Conservation (phyloP, 352 stramenopile genomes). For the Phytophthora europaea region DNA sequence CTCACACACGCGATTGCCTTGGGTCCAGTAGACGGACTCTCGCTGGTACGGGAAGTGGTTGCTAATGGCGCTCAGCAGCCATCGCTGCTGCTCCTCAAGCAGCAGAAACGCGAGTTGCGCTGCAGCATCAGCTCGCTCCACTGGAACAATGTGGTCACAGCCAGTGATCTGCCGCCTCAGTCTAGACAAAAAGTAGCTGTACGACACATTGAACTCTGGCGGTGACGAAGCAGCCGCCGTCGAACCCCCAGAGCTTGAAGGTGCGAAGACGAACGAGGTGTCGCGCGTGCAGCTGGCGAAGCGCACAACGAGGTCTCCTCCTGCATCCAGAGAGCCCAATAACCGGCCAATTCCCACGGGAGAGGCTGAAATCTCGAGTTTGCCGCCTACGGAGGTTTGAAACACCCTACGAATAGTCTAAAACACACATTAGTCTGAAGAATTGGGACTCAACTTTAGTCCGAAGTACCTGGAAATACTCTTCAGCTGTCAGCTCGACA, state of each 20-base stretch:
- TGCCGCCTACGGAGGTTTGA: background rate
- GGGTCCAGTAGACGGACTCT: conserved; percentile 40
- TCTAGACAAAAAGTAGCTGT: conserved; percentile 21
- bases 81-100: conserved; percentile 28
- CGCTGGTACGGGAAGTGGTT: conserved; percentile 26
- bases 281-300: conserved; percentile 22
- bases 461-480: conserved; percentile 15
- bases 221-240: background rate
- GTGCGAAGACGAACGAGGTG: conserved; percentile 18
- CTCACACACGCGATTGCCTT: conserved; percentile 42
- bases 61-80: conserved; percentile 28
- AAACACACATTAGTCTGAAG: background rate
- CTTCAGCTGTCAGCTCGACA: background rate
- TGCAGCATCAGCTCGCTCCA: conserved; percentile 15
- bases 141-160: conserved; percentile 46
- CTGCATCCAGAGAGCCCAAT: background rate
- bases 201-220: conserved; percentile 20
- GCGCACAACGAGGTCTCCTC: background rate
- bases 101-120: conserved; percentile 9
- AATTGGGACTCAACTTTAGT: background rate
- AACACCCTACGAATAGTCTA: conserved; percentile 12
- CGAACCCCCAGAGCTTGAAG: background rate
- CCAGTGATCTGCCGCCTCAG: conserved; percentile 31
- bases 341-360: background rate
- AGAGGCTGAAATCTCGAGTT: background rate